Evolutionary conservation across 23 red algal species (phyloP), one percentile per base, ranked within the genome.

Genomic region (Pyropia yezoensis): DNA sequence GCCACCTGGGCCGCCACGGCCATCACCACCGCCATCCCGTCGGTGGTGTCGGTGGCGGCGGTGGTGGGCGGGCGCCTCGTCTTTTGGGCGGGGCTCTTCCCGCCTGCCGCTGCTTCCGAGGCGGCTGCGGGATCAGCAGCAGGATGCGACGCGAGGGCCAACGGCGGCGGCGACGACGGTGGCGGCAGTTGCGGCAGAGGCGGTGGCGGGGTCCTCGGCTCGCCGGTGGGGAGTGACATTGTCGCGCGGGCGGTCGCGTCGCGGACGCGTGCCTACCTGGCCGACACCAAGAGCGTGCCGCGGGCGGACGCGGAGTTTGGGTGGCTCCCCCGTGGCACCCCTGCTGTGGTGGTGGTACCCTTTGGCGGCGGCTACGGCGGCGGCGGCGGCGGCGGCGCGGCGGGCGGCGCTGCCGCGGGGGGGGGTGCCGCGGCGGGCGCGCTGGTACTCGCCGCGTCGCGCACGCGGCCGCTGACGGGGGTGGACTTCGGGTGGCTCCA

Each of bases 211-310:
- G 26, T 12, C 17, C 59, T 74, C 8, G 62, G 32, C 12, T 30
- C 22, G 3, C 13, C 14, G 15, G 14, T 69, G 14, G 2, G 25
- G 14, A 72, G 70, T 11, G 82, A 72, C 4, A 62, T 87, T 54
- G 59, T 87, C 39, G 59, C 34, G 9, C 52, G 51, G 7, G 82
- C 82, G 1, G 21, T 87, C 2, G 26, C 24, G 18, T 59, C 24
- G 9, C 71, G 70, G 14, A 69, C 67, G 50, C 60, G 82, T 17
- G 62, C 82, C 8, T 87, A 87, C 59, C 63, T 87, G 54, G 82
- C 82, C 58, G 82, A 87, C 57, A 87, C 76, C 70, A 87, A 87
- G 50, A 63, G 62, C 5, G 82, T 87, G 32, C 82, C 82, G 24
- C 71, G 75, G 2, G 63, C 63, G 21, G 70, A 87, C 13, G 61